Evolutionary conservation across 108 stramenopile species (phyloP), one percentile per base, ranked within the genome.

Genomic region (Pseudonitzschia multiseries): DNA sequence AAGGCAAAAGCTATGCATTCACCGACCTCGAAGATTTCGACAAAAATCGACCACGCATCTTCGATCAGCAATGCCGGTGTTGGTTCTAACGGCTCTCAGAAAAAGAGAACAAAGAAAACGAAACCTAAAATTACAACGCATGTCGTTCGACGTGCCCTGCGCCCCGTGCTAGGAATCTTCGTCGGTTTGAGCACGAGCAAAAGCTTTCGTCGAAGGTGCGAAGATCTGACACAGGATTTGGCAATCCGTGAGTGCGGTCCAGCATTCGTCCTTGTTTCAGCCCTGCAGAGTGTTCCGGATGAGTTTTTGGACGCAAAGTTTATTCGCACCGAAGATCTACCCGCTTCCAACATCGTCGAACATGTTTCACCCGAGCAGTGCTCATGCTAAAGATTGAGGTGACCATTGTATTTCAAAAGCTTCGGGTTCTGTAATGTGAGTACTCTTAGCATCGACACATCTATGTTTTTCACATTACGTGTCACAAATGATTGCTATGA

Each of bases 211-310:
- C 68, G 69, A 21, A 78, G 74, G 17, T 72, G 52, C 29, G 71
- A 72, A 57, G 54, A 57, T 17, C 21, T 72, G 59, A 32, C 61
- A 12, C 33, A 46, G 43, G 53, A 72, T 33, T 18, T 40, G 27
- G 21, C 17, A 15, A 60, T 46, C n/a, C 71, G 71, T 15, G 84
- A 90, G 59, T 90, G 89, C 67, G 89, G 89, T 14, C 86, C 89
- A 26, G 86, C 75, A 27, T 79, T 78, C 42, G 80, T 89, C 20
- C 48, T 89, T 24, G 36, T 62, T 62, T 40, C 61, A 0, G 61
- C 61, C 15, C 13, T 62, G 10, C 29, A 29, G 18, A 33, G 27
- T 13, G 61, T 62, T 41, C 41, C 61, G 61, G 61, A 62, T 62
- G 32, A n/a, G 0, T 15, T 62, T 33, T 4, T 62, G 18, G 61